Evolutionary conservation across 2,329 filamentous ascomycete species (phyloP), one percentile per base, ranked within the genome.

Genomic region (Davidsoniella australis): DNA sequence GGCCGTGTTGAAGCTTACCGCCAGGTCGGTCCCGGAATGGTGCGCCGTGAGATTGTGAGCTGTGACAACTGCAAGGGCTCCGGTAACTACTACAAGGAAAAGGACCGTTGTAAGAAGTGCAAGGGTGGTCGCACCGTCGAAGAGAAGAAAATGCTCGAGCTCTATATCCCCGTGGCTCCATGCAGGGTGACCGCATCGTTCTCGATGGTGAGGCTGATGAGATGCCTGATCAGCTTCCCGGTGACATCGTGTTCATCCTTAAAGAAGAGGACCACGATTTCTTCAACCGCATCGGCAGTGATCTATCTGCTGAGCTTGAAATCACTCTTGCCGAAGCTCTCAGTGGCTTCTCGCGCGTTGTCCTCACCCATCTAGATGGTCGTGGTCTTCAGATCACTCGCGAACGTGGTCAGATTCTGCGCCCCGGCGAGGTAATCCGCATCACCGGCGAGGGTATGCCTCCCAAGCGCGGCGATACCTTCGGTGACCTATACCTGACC

Each of bases 21-120:
- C 53, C 83, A 87, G 60, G 76, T 96, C 55, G 89, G 88, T 0
- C 86, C 88, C 17, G 87, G 88, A 52, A 71, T 95, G 62, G 79
- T 93, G 54, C 85, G 85, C 26, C 82, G 86, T 59, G 81, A 86
- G 59, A 78, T 80, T 5, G 78, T 88, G 37, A 65, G 80, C 36
- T 98, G 91, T 64, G 80, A 82, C 58, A 80, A 82, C 59, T 98
- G 91, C 66, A 73, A 80, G 53, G 89, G 88, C 33, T 75, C 79
- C n/a, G 91, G 91, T 5, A 79, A 80, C 60, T 79, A 88, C 60
- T 94, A 80, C 68, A 89, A 89, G 64, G 86, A 94, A 61, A 96
- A 96, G 71, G 91, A 98, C 61, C 85, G 86, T 62, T 98, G 91
- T 72, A 94, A 94, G 73, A 95, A 91, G 71, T 98, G 91, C 77